Percentiles rank a stretch among this genome's conserved stretches.
These are phyloP conservation scores for Alopecurus myosuroides DNA, from an alignment of 176 grass and related monocot species.

Conservation along the genomic window DNA sequence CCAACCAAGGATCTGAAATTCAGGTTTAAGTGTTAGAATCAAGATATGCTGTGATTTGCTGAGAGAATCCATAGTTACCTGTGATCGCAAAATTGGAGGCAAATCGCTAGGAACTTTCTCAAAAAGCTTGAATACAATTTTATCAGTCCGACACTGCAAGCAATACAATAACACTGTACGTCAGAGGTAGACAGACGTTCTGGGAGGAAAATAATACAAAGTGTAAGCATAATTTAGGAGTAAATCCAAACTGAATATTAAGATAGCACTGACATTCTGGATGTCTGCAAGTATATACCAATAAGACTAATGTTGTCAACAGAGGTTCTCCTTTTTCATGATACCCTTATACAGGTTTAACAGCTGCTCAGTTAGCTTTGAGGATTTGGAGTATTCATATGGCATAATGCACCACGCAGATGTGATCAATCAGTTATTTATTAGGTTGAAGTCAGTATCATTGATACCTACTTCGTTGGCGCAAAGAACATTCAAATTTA, in stretches of 20 bases:
- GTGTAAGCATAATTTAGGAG: background rate
- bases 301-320: background rate
- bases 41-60: constrained; percentile 2
- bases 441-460: background rate
- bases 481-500: background rate
- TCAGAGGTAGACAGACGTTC: background rate
- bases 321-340: background rate
- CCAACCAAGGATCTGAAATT: constrained; percentile 93
- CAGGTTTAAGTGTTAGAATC: constrained; percentile 31
- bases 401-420: background rate
- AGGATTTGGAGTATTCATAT: background rate
- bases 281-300: background rate
- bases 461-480: background rate
- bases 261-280: background rate
- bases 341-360: background rate
- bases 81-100: constrained; percentile 68
- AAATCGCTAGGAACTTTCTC: constrained; percentile 91
- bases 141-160: constrained; percentile 85
- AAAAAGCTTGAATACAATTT: constrained; percentile 97
- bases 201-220: background rate
- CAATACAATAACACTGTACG: constrained; percentile 15
- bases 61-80: constrained; percentile 49
- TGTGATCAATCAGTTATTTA: background rate
- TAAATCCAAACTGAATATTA: background rate
- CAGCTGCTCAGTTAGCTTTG: background rate